phyloP scores from a whole-genome alignment of 2,329 filamentous ascomycete species.

The Pseudogymnoascus sp. region DNA sequence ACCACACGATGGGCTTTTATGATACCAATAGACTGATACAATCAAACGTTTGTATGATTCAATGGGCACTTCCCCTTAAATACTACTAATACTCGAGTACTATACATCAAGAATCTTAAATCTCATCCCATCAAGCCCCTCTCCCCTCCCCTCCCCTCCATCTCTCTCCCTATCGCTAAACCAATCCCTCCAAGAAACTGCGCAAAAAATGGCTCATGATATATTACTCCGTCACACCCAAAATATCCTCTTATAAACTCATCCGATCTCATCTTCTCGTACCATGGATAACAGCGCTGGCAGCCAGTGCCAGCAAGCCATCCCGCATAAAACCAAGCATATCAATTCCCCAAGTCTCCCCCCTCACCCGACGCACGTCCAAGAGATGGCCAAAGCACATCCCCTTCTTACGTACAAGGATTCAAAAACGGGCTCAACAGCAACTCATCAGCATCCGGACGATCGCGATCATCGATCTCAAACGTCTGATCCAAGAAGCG shows the following conservation, averaged over 20 bases:
- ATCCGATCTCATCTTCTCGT: neutral
- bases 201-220: conserved; percentile 8
- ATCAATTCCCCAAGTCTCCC: neutral
- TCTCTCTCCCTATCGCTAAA: neutral
- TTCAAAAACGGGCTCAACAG: conserved; percentile 77
- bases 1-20: no score
- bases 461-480: conserved; percentile 87
- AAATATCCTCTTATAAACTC: conserved; percentile 3
- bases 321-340: conserved; percentile 5
- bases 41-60: neutral
- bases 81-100: conserved; percentile 9
- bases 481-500: conserved; percentile 84
- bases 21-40: neutral
- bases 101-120: conserved; percentile 6
- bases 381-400: neutral
- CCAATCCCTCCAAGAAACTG: neutral
- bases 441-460: conserved; percentile 87
- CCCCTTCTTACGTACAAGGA: conserved; percentile 33
- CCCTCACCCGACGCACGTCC: neutral
- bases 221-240: conserved; percentile 11
- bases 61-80: neutral
- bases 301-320: conserved; percentile 9
- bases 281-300: neutral
- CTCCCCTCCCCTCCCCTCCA: neutral
- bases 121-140: neutral